Conservation (phyloP, 2,329 filamentous ascomycete species). For the Aspergillus aculeatinus region DNA sequence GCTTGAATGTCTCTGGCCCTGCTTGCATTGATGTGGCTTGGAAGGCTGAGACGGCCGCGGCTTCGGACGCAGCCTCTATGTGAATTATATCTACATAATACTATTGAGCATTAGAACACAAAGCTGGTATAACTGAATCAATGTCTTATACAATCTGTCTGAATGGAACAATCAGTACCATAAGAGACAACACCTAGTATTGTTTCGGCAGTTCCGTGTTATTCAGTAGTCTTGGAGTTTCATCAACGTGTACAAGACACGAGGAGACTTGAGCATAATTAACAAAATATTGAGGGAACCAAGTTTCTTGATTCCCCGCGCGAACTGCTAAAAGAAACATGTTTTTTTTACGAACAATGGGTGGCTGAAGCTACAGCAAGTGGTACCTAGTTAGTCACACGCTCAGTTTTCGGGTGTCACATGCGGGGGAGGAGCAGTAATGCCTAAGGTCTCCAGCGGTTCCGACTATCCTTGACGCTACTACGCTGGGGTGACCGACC, state of each 20-base stretch:
- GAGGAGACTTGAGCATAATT: too few relatives aligned
- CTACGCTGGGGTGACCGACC: slow-evolving; percentile 1
- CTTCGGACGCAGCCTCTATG: background rate
- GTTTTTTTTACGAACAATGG: background rate
- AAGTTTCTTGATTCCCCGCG: background rate
- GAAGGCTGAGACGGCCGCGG: background rate
- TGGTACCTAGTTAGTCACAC: background rate
- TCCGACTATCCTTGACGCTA: background rate
- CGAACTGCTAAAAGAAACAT: background rate
- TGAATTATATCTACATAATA: background rate
- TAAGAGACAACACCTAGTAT: background rate
- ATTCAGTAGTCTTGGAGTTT: too few relatives aligned
- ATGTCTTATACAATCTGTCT: background rate
- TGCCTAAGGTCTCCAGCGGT: slow-evolving; percentile 9
- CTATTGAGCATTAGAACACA: too few relatives aligned
- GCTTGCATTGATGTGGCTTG: background rate
- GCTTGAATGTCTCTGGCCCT: background rate
- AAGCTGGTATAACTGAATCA: background rate
- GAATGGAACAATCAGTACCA: too few relatives aligned
- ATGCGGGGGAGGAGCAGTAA: background rate
- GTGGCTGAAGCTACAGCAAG: background rate
- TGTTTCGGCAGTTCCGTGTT: background rate
- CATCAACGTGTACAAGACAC: too few relatives aligned
- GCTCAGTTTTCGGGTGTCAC: slow-evolving; percentile 3
- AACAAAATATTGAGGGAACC: too few relatives aligned